A percentile compares a stretch with the other conserved stretches of the same genome.
Evolutionary conservation across 108 stramenopile genomes (phyloP).

Genomic region (Seminavis robusta): DNA sequence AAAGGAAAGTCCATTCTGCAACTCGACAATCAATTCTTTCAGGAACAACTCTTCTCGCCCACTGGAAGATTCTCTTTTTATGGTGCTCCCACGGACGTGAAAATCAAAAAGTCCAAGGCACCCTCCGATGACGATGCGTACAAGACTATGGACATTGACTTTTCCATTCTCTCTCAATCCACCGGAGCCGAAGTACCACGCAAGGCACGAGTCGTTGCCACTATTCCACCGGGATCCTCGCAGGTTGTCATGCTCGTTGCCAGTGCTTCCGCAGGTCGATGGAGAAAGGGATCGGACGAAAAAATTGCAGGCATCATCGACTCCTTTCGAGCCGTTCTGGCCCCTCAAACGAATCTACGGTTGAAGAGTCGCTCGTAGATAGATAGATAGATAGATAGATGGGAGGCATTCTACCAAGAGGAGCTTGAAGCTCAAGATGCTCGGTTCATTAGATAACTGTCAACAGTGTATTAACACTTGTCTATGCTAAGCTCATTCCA

Average conservation of each 20-base stretch:
- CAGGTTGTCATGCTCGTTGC: constrained; percentile 79
- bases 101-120: constrained; percentile 46
- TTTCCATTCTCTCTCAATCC: constrained; percentile 68
- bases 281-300: constrained; percentile 63
- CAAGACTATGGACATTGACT: constrained; percentile 55
- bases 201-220: constrained; percentile 58
- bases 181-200: constrained; percentile 81
- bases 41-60: constrained; percentile 57
- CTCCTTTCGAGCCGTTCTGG: constrained; percentile 62
- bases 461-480: too few species aligned
- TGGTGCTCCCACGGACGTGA: constrained; percentile 80
- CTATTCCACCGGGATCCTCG: constrained; percentile 59
- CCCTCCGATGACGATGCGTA: constrained; percentile 10
- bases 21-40: constrained; percentile 58
- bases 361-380: neutral
- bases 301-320: constrained; percentile 29
- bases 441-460: too few species aligned
- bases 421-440: too few species aligned
- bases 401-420: too few species aligned
- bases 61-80: constrained; percentile 81
- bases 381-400: neutral
- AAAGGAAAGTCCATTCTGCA: constrained; percentile 53
- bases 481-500: too few species aligned
- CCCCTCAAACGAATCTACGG: constrained; percentile 56
- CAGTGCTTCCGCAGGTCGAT: constrained; percentile 55